Base-by-base conservation (phyloP, 768 basidiomycete genomes). In the Amyloporia xantha region DNA sequence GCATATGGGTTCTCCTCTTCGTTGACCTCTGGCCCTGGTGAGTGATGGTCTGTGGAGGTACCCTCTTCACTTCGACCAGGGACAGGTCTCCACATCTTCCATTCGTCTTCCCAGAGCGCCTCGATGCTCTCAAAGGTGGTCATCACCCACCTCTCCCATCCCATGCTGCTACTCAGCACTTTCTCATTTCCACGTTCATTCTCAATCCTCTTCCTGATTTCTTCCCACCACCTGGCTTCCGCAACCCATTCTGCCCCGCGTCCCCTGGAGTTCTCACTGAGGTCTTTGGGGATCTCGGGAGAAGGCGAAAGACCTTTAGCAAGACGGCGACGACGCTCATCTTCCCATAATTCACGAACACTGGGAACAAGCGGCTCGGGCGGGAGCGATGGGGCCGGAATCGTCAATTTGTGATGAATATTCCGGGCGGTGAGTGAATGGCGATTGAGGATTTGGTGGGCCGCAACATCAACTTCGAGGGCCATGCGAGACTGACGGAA, bases 341-440 rank as follows among this genome's bases (percentile, higher is more conserved):
- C 93, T 44, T 94, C 90, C 95, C 95, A 99, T 2, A 98, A 73
- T 66, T 97, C 95, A 53, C 89, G 82, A 40, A 98, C 87, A 59
- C 91, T 84, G 36, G 83, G 72, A 5, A 99, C 86, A 23, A 95
- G 75, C 38, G 88, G 90, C 56, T 89, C 88, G 10, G 74, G 54
- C 47, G 81, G 62, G 13, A 75, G 56, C 36, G 69, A 59, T 17
- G 77, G 67, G 26, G 74, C 66, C 47, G 84, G 79, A 51, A 92
- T 87, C 23, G 63, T 54, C 38, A 84, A 69, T 50, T 77, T 75
- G 59, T 90, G 79, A 53, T 86, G 84, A 40, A 84, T 70, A 54
- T 81, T 74, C 35, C 92, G 81, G 2, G 84, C 70, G 20, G 67
- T 58, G 41, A 96, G 68, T 20, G 63, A 71, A 52, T 71, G 73